These are phyloP conservation scores for Gigaspora rosea DNA, from an alignment of 192 early-diverging fungal genomes.

Conservation along the genomic window DNA sequence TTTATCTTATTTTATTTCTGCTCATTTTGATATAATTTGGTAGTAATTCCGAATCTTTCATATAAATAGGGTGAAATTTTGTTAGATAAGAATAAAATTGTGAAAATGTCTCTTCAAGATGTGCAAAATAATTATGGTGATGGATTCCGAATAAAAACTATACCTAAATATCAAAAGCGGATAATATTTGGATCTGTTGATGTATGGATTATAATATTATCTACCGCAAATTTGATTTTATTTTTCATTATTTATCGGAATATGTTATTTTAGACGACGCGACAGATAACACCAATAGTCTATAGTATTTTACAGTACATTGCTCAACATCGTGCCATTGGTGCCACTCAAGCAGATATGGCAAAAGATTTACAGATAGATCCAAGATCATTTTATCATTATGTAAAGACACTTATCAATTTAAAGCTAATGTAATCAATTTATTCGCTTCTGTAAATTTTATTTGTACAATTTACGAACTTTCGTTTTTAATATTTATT, in stretches of 20 bases:
- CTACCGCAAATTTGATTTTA: neutral
- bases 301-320: constrained; percentile 48
- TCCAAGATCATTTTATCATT: constrained; percentile 64
- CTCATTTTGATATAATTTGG: neutral
- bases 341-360: constrained; percentile 60
- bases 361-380: constrained; percentile 57
- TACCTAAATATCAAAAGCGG: constrained; percentile 29
- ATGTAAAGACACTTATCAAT: constrained; percentile 54
- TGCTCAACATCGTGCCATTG: constrained; percentile 46
- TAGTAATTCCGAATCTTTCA: neutral
- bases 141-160: constrained; percentile 42
- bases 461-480: neutral
- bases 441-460: neutral
- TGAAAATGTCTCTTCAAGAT: neutral
- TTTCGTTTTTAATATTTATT: neutral
- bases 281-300: constrained; percentile 33
- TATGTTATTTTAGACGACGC: constrained; percentile 11
- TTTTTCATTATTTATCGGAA: neutral
- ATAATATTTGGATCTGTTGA: constrained; percentile 48
- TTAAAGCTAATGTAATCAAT: constrained; percentile 49
- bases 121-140: neutral
- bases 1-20: neutral
- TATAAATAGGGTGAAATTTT: neutral
- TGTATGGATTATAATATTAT: constrained; percentile 31
- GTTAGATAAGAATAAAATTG: neutral